Percentiles rank a stretch among this genome's conserved stretches.
phyloP scores from a whole-genome alignment of 495 filamentous ascomycete species.

The Astrothelium macrocarpum region DNA sequence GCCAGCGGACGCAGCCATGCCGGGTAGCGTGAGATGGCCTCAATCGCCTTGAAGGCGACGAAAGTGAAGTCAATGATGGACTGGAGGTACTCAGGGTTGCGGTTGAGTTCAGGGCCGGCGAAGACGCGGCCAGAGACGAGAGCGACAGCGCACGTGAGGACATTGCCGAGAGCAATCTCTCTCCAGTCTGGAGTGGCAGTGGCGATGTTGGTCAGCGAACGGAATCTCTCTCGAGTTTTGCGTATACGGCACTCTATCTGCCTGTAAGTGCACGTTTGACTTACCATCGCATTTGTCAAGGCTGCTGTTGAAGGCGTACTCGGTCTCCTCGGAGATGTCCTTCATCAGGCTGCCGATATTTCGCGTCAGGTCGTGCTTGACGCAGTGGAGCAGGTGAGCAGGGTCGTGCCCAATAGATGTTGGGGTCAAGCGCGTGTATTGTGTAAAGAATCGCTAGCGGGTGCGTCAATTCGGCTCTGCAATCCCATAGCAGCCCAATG shows the following conservation, averaged over 20 bases:
- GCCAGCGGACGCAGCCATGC: conserved; percentile 34
- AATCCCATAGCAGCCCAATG: conserved; percentile 3
- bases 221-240: neutral
- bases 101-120: conserved; percentile 36
- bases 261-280: conserved; percentile 2
- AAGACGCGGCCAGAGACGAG: conserved; percentile 30
- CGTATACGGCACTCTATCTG: conserved; percentile 3
- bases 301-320: conserved; percentile 3
- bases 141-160: conserved; percentile 4
- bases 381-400: conserved; percentile 4
- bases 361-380: conserved; percentile 4
- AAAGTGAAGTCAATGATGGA: conserved; percentile 35
- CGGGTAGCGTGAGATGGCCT: conserved; percentile 30
- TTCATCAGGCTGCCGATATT: conserved; percentile 5
- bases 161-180: conserved; percentile 4
- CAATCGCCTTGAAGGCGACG: conserved; percentile 28
- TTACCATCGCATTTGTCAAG: conserved; percentile 5
- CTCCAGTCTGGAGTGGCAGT: conserved; percentile 1
- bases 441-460: conserved; percentile 5
- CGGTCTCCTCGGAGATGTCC: conserved; percentile 3
- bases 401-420: conserved; percentile 4
- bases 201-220: conserved; percentile 4
- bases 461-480: conserved; percentile 1
- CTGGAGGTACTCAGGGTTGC: conserved; percentile 35
- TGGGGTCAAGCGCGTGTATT: neutral